Percentiles rank a stretch among this genome's conserved stretches.
These are phyloP conservation scores for Aspergillus pseudoglaucus DNA, from an alignment of 2,329 filamentous ascomycete species.

Conservation along the genomic window DNA sequence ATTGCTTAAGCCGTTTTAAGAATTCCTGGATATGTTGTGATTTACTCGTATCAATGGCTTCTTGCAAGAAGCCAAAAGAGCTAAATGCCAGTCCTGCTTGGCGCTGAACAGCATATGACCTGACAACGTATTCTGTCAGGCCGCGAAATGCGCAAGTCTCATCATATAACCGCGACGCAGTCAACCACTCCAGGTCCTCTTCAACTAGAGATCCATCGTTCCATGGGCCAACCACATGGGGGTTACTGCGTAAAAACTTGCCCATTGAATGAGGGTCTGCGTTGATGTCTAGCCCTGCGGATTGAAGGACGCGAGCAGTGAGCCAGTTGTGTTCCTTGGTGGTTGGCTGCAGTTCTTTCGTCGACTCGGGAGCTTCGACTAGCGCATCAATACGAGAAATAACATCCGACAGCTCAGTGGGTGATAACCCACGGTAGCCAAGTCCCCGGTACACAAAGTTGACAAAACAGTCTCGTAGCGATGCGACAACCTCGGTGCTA, in stretches of 20 bases:
- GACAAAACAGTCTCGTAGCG: slow-evolving; percentile 48
- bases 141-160: slow-evolving; percentile 28
- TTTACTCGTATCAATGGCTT: slow-evolving; percentile 31
- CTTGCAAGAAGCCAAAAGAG: slow-evolving; percentile 26
- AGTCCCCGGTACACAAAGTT: slow-evolving; percentile 40
- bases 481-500: slow-evolving; percentile 52
- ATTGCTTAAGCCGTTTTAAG: slow-evolving; percentile 16
- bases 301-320: slow-evolving; percentile 47
- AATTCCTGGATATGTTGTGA: slow-evolving; percentile 27
- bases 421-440: slow-evolving; percentile 24
- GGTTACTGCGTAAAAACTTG: slow-evolving; percentile 29
- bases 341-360: slow-evolving; percentile 22
- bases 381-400: slow-evolving; percentile 15
- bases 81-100: slow-evolving; percentile 23
- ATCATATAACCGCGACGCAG: slow-evolving; percentile 25
- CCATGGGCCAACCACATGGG: slow-evolving; percentile 28
- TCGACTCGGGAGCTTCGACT: slow-evolving; percentile 10
- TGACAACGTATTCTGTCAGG: slow-evolving; percentile 28
- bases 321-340: slow-evolving; percentile 30
- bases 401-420: slow-evolving; percentile 22
- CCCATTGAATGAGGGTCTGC: slow-evolving; percentile 40
- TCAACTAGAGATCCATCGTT: slow-evolving; percentile 13
- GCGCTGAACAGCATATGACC: slow-evolving; percentile 16
- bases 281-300: slow-evolving; percentile 40
- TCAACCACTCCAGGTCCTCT: slow-evolving; percentile 16